A percentile compares a stretch with the other conserved stretches of the same genome.
Evolutionary conservation across 352 stramenopile species (phyloP).

Genomic region (Phytopythium kandeliae): DNA sequence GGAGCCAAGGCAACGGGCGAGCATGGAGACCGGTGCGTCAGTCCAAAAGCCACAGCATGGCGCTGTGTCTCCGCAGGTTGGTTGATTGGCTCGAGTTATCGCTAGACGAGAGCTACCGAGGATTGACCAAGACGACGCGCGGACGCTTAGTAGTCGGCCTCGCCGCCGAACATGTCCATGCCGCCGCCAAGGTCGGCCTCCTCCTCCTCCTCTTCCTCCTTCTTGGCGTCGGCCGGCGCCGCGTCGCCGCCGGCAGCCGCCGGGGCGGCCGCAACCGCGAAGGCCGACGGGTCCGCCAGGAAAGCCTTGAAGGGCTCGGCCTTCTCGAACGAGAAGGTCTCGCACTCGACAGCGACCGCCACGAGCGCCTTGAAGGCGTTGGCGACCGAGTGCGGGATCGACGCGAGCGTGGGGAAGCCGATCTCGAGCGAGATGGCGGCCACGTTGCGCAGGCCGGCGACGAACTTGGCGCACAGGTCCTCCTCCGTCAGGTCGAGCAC

Average conservation of each 20-base stretch:
- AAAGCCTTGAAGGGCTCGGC: conserved; percentile 96
- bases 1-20: too few relatives aligned
- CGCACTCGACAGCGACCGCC: conserved; percentile 93
- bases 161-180: conserved; percentile 84
- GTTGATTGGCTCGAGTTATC: conserved; percentile 1
- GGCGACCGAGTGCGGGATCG: conserved; percentile 97
- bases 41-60: conserved; percentile 6
- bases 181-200: conserved; percentile 81
- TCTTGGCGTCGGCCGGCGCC: conserved; percentile 38
- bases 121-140: conserved; percentile 1
- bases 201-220: conserved; percentile 70
- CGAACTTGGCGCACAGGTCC: conserved; percentile 96
- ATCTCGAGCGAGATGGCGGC: conserved; percentile 95
- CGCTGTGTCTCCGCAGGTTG: conserved; percentile 6
- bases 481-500: conserved; percentile 98
- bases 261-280: conserved; percentile 82
- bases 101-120: background rate
- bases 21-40: too few relatives aligned
- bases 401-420: conserved; percentile 96
- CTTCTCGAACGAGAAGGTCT: conserved; percentile 97
- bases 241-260: conserved; percentile 76
- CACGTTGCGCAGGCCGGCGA: conserved; percentile 90
- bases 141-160: conserved; percentile 62
- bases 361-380: conserved; percentile 99
- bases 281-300: conserved; percentile 92